Conservation (phyloP, 352 stramenopile genomes). For the Globisporangium cylindrosporum region DNA sequence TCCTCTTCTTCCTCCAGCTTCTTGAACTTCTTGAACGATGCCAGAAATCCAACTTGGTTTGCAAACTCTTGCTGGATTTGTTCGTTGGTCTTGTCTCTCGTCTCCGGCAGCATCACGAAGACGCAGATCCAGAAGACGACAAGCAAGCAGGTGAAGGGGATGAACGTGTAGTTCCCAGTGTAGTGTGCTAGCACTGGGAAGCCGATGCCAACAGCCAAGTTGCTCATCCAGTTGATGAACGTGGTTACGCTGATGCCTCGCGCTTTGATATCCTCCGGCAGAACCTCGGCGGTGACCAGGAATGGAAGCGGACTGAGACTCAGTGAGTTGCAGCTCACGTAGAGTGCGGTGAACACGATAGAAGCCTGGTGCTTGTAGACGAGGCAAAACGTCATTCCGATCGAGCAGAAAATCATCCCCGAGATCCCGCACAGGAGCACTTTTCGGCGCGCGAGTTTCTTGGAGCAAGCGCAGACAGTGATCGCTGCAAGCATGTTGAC, state of each 20-base stretch:
- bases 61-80: constrained; percentile 42
- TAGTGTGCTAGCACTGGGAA: constrained; percentile 32
- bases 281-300: constrained; percentile 34
- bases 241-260: constrained; percentile 35
- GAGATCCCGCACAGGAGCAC: constrained; percentile 30
- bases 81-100: constrained; percentile 32
- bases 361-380: constrained; percentile 22
- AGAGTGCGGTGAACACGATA: constrained; percentile 29
- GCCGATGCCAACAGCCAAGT: constrained; percentile 31
- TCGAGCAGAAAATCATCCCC: constrained; percentile 32
- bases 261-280: constrained; percentile 39
- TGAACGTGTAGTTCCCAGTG: constrained; percentile 35
- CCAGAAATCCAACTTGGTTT: constrained; percentile 22
- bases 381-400: constrained; percentile 34
- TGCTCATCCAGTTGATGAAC: constrained; percentile 38
- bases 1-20: constrained; percentile 20
- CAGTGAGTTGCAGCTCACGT: constrained; percentile 39
- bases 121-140: constrained; percentile 34
- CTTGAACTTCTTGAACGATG: constrained; percentile 33
- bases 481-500: constrained; percentile 30
- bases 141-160: constrained; percentile 34
- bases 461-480: constrained; percentile 26
- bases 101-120: constrained; percentile 39
- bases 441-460: constrained; percentile 27
- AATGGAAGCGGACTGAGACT: constrained; percentile 36